A percentile compares a stretch with the other conserved stretches of the same genome.
Conservation (phyloP, 768 basidiomycete species). For the Rhizopogon vulgaris region DNA sequence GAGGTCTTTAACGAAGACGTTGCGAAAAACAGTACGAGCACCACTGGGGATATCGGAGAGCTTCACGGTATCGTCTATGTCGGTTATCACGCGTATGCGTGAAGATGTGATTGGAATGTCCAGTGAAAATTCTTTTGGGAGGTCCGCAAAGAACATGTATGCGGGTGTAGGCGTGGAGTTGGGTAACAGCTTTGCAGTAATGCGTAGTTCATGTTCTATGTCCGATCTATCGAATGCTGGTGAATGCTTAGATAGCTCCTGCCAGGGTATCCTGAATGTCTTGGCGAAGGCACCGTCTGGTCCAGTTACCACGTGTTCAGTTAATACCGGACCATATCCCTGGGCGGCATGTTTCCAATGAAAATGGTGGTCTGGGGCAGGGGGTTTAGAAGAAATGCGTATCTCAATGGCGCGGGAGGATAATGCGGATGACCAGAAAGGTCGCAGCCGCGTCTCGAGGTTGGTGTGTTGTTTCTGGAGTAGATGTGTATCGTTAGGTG, state of each 20-base stretch:
- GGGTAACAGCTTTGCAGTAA: slow-evolving; percentile 45
- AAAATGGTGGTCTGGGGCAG: not conserved
- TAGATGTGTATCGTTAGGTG: slow-evolving; percentile 18
- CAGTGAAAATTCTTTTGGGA: slow-evolving; percentile 17
- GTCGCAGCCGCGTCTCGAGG: slow-evolving; percentile 66
- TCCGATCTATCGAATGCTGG: slow-evolving; percentile 41
- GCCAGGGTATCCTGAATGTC: slow-evolving; percentile 61
- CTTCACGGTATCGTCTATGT: slow-evolving; percentile 86
- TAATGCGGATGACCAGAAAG: slow-evolving; percentile 77
- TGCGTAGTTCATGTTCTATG: slow-evolving; percentile 41
- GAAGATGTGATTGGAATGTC: slow-evolving; percentile 52
- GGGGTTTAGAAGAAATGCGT: slow-evolving; percentile 42
- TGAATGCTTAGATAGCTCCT: slow-evolving; percentile 58
- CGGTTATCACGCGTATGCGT: slow-evolving; percentile 77
- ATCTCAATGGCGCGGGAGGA: slow-evolving; percentile 57
- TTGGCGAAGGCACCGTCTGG: slow-evolving; percentile 71
- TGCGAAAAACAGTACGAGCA: slow-evolving; percentile 77
- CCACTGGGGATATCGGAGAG: slow-evolving; percentile 70
- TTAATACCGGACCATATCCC: slow-evolving; percentile 41
- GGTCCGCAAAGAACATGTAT: slow-evolving; percentile 5
- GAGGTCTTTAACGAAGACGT: slow-evolving; percentile 86
- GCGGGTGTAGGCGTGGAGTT: slow-evolving; percentile 23
- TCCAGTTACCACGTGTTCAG: slow-evolving; percentile 47
- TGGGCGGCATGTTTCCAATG: slow-evolving; percentile 22
- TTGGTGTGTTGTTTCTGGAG: slow-evolving; percentile 63